Evolutionary conservation across 192 early-diverging fungal genomes (phyloP), one percentile per base, ranked within the genome.

Genomic region (Coemansia umbellata): DNA sequence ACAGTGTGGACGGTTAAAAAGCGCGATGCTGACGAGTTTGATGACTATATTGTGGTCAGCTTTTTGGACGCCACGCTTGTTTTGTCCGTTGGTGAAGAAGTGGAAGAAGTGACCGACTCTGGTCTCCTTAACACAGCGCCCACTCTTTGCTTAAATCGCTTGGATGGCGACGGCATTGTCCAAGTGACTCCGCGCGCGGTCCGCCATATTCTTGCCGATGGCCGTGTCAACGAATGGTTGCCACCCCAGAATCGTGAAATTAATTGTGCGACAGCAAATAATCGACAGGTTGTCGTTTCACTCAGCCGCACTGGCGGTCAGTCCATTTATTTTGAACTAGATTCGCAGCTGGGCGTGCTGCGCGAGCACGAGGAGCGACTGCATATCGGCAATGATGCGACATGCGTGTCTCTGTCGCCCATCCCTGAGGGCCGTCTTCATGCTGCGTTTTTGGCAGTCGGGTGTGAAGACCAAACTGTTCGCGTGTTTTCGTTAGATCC

Each of bases 51-150:
- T 52, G 83, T 94, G 15, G 93, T 97, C 0, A 90, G 91, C 0
- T 97, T 99, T 64, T 78, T 84, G 5, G 91, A 93, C 60, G 90
- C 91, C 6, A 99, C 95, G 8, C 69, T 99, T 28, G 92, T 94
- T 10, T 77, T 99, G 32, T 84, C 85, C 1, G 93, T 95, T 63
- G 94, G 91, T 8, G 95, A 97, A 50, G 94, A 90, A 5, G 92
- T 99, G 1, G 93, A 94, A 48, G 93, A 88, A 5, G 91, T 96
- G 1, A 85, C 91, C 51, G 95, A 97, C 71, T 89, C 91, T 1
- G 92, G 92, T n/a, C 89, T 98, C 58, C 56, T 92, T 24, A 80
- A 84, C 37, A 78, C 82, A 15, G 88, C 88, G 5, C 88, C 91
- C 0, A 99, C 97, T 1, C 68, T 99, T 21, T 81, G 81, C 17